Evolutionary conservation across 2,329 filamentous ascomycete species (phyloP).

Genomic region (Penicillium sp.): DNA sequence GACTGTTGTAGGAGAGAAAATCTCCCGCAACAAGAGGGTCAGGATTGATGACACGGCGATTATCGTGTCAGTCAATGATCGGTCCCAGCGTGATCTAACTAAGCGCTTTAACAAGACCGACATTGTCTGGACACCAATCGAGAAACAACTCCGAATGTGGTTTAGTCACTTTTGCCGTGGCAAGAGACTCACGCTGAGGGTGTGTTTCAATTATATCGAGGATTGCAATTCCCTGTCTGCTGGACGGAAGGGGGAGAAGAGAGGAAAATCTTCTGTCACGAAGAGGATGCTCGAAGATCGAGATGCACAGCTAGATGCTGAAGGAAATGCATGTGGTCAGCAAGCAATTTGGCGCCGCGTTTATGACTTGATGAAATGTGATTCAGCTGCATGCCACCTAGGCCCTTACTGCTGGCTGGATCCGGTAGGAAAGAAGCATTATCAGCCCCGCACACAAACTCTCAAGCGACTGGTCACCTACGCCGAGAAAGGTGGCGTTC

Average conservation of each 20-base stretch:
- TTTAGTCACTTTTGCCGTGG: constrained; percentile 1
- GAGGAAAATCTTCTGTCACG: constrained; percentile 14
- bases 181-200: constrained; percentile 9
- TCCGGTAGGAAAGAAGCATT: constrained; percentile 15
- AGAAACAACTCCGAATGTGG: constrained; percentile 11
- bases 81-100: constrained; percentile 6
- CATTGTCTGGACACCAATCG: constrained; percentile 9
- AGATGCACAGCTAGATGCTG: constrained; percentile 10
- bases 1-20: constrained; percentile 10
- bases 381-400: constrained; percentile 7
- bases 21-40: constrained; percentile 1
- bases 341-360: constrained; percentile 7
- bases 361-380: constrained; percentile 8
- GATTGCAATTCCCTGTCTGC: constrained; percentile 3
- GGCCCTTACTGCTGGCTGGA: constrained; percentile 14
- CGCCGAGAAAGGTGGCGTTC: constrained; percentile 13
- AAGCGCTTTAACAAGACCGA: constrained; percentile 10
- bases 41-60: constrained; percentile 15
- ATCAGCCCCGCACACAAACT: constrained; percentile 9
- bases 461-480: constrained; percentile 15
- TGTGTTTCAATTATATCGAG: constrained; percentile 10
- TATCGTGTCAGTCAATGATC: constrained; percentile 19
- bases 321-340: constrained; percentile 7
- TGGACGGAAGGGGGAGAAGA: constrained; percentile 9
- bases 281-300: constrained; percentile 11